Evolutionary conservation across 805 yeast genomes (phyloP).

Genomic region (Candida pseudoglaebosa): DNA sequence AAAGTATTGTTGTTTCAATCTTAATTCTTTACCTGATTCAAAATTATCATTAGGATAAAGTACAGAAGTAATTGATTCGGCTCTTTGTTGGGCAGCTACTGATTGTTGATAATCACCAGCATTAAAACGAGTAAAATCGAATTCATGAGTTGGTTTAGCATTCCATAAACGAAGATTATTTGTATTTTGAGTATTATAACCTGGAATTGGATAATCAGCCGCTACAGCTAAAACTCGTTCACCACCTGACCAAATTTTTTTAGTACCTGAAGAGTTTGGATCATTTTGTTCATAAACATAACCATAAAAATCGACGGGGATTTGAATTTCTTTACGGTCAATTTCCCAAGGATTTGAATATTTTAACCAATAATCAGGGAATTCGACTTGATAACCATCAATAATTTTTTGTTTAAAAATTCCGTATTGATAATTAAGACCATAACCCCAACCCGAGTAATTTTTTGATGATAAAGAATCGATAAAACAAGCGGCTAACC

Average conservation of each 20-base stretch:
- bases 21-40: conserved; percentile 83
- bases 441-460: conserved; percentile 96
- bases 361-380: conserved; percentile 92
- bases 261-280: conserved; percentile 50
- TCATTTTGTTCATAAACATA: conserved; percentile 56
- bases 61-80: conserved; percentile 90
- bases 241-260: conserved; percentile 80
- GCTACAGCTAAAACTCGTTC: conserved; percentile 88
- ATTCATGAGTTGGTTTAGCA: conserved; percentile 84
- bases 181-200: conserved; percentile 75
- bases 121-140: conserved; percentile 87
- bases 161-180: conserved; percentile 90
- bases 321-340: conserved; percentile 77
- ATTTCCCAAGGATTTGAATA: conserved; percentile 93
- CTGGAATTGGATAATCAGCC: conserved; percentile 90
- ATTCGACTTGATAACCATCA: conserved; percentile 90
- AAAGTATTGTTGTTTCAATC: conserved; percentile 92
- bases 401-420: conserved; percentile 85
- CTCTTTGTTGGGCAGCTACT: conserved; percentile 78
- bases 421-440: conserved; percentile 89
- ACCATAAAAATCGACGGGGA: conserved; percentile 90
- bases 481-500: conserved; percentile 90
- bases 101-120: conserved; percentile 87
- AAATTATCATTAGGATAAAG: conserved; percentile 93
- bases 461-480: conserved; percentile 84